phyloP scores from a whole-genome alignment of 208 protist genomes.

The Acanthamoeba castellanii region DNA sequence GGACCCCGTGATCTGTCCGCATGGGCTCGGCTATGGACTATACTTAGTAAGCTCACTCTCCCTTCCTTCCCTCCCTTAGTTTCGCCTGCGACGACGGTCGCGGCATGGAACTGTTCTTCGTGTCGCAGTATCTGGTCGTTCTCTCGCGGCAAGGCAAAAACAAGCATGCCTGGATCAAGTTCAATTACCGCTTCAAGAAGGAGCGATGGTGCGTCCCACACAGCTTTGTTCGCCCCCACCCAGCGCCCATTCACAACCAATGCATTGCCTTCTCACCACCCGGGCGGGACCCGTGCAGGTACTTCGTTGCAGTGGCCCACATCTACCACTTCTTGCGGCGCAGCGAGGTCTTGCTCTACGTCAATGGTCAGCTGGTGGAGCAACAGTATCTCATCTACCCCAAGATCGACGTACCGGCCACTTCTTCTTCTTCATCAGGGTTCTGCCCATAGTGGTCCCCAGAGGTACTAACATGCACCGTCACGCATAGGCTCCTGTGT shows the following conservation, averaged over 20 bases:
- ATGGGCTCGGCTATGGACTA: neutral
- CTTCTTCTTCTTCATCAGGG: no score
- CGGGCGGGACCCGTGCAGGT: neutral
- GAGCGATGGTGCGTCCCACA: constrained; percentile 5
- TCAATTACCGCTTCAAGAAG: constrained; percentile 61
- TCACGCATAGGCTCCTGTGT: neutral
- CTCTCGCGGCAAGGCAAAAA: constrained; percentile 56
- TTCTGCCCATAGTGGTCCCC: no score
- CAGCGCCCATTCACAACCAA: neutral
- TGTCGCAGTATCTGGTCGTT: constrained; percentile 60
- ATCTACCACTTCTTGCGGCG: constrained; percentile 68
- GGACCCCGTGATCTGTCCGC: no score
- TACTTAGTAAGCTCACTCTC: neutral
- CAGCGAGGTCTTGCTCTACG: constrained; percentile 64
- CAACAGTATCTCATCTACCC: constrained; percentile 67
- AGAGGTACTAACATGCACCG: no score
- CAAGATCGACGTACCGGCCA: constrained; percentile 42
- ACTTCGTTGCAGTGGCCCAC: constrained; percentile 65
- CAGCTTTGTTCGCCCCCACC: neutral
- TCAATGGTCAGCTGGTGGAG: constrained; percentile 62
- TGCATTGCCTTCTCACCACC: neutral
- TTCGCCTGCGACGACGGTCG: constrained; percentile 44
- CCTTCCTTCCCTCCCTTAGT: neutral
- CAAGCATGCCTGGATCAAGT: constrained; percentile 61
- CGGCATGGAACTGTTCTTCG: constrained; percentile 66